Conservation (phyloP, 768 basidiomycete genomes). For the Suillus brevipes region DNA sequence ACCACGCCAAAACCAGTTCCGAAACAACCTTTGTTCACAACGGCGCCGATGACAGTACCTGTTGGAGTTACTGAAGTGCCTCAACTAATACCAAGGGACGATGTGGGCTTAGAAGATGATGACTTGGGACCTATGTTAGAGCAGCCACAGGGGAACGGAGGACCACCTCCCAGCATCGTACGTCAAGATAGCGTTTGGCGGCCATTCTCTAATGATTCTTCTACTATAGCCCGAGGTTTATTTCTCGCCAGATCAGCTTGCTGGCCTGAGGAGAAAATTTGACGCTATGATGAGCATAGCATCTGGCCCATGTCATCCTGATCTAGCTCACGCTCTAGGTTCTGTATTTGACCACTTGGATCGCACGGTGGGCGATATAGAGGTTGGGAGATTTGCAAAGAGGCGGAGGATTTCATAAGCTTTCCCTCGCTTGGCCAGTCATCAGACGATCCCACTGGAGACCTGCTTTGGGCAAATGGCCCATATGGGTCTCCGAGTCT, state of each 20-base stretch:
- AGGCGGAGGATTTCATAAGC: slow-evolving; percentile 26
- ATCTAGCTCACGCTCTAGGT: slow-evolving; percentile 32
- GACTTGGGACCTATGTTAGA: not conserved
- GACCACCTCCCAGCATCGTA: not conserved
- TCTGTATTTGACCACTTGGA: slow-evolving; percentile 37
- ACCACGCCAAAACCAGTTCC: slow-evolving; percentile 27
- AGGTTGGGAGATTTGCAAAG: slow-evolving; percentile 25
- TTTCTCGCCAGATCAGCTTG: slow-evolving; percentile 33
- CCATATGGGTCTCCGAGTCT: slow-evolving; percentile 1
- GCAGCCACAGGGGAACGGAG: not conserved
- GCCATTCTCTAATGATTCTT: not conserved
- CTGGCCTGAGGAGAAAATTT: slow-evolving; percentile 31
- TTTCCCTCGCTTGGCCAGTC: not conserved
- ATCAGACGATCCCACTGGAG: not conserved
- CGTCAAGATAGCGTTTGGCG: not conserved
- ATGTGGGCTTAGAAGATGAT: not conserved
- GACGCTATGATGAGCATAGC: slow-evolving; percentile 33
- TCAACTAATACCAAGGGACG: not conserved
- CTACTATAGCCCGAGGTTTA: slow-evolving; percentile 26
- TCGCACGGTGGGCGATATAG: slow-evolving; percentile 28
- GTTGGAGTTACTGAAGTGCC: not conserved
- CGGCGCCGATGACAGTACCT: slow-evolving; percentile 12
- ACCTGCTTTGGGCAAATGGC: not conserved
- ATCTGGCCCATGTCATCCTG: slow-evolving; percentile 31
- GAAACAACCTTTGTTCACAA: slow-evolving; percentile 24